These are phyloP conservation scores for Hypoxylon fragiforme DNA, from an alignment of 495 filamentous ascomycete genomes.

Conservation along the genomic window DNA sequence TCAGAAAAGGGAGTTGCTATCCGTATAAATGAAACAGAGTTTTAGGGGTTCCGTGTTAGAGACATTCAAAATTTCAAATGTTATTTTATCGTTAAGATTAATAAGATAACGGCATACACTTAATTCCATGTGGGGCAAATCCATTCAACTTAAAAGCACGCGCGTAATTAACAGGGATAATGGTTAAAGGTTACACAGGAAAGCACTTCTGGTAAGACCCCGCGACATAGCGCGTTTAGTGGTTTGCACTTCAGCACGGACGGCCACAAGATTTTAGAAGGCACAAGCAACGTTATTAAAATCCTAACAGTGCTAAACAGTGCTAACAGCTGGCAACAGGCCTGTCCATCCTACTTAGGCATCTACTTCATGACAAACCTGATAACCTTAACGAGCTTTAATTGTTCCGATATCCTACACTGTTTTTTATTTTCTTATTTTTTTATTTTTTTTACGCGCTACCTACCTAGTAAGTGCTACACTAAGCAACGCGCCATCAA, in stretches of 20 bases:
- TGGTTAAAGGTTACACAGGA: no score
- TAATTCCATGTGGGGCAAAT: neutral
- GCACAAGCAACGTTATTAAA: no score
- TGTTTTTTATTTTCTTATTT: conserved; percentile 2
- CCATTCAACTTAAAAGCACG: no score
- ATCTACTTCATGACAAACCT: no score
- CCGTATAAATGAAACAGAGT: no score
- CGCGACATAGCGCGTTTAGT: conserved; percentile 36
- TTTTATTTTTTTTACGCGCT: conserved; percentile 17
- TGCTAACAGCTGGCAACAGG: conserved; percentile 17
- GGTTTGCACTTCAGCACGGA: conserved; percentile 11
- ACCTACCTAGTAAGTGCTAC: no score
- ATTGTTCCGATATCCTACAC: conserved; percentile 25
- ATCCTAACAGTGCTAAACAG: neutral
- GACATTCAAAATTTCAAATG: neutral
- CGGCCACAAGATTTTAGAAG: conserved; percentile 1
- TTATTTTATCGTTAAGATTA: neutral
- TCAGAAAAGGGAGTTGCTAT: no score
- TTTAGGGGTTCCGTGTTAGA: neutral
- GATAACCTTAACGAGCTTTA: conserved; percentile 6
- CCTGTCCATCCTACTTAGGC: neutral
- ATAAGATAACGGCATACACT: neutral
- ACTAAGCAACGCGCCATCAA: conserved; percentile 22
- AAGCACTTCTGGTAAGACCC: no score
- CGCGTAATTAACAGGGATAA: no score